Evolutionary conservation across 306 rosid species (phyloP).

Genomic region (Cucumis cinereus): DNA sequence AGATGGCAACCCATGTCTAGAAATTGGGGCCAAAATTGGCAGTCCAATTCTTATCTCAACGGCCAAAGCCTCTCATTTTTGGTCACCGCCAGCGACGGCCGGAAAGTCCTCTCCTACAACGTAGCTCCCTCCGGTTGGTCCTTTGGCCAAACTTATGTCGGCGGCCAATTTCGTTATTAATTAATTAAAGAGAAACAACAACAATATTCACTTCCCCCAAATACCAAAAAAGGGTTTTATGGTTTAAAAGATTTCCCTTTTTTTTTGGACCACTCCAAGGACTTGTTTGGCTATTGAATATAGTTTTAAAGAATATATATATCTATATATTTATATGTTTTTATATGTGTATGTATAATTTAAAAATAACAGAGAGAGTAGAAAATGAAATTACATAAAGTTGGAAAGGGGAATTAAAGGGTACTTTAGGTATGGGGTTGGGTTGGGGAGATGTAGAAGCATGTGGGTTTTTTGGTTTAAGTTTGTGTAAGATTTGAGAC

Average conservation of each 20-base stretch:
- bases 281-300: neutral
- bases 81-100: constrained; percentile 43
- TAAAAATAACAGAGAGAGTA: neutral
- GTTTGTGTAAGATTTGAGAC: neutral
- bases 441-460: neutral
- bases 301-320: neutral
- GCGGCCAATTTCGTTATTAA: constrained; percentile 33
- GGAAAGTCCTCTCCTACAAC: constrained; percentile 28
- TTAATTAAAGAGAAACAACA: neutral
- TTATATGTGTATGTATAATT: neutral
- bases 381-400: neutral
- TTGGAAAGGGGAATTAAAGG: neutral
- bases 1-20: constrained; percentile 55
- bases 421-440: neutral
- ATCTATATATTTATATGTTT: neutral
- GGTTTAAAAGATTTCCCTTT: neutral
- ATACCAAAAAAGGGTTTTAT: neutral
- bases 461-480: constrained; percentile 1
- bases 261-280: neutral
- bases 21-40: constrained; percentile 68
- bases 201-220: neutral
- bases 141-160: constrained; percentile 48
- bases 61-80: constrained; percentile 46
- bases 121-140: constrained; percentile 45
- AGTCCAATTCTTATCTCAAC: constrained; percentile 35